phyloP scores from a whole-genome alignment of 495 filamentous ascomycete genomes.

The Cryomyces minteri region DNA sequence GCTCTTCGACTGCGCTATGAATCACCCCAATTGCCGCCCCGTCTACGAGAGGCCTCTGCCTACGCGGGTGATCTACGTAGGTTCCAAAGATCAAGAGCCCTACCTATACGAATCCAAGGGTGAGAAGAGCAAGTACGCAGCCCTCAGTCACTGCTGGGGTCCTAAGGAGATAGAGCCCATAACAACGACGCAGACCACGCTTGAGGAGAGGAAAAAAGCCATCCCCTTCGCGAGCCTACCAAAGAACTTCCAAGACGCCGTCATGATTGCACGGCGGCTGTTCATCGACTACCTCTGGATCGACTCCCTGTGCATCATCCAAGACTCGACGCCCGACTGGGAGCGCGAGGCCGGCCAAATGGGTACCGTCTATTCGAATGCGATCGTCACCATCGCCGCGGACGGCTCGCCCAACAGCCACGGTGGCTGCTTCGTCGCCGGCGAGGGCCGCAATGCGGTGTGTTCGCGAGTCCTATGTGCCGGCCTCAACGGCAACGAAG shows the following conservation, averaged over 20 bases:
- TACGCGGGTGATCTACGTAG: not conserved
- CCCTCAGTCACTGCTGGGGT: not conserved
- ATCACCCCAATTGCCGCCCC: not conserved
- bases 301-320: conserved; percentile 2
- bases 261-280: not conserved
- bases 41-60: not conserved
- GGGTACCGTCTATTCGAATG: no score
- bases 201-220: not conserved
- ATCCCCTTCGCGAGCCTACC: not conserved
- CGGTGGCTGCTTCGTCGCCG: no score
- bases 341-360: not conserved
- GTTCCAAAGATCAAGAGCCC: not conserved
- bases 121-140: not conserved
- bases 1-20: not conserved
- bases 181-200: not conserved
- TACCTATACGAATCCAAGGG: not conserved
- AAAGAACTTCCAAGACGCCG: not conserved
- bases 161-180: not conserved
- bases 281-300: conserved; percentile 1
- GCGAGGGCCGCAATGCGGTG: no score
- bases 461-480: no score
- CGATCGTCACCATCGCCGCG: no score
- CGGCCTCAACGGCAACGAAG: no score
- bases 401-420: no score
- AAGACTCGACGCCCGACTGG: not conserved